Evolutionary conservation across 1,139 yeast species (phyloP).

Genomic region (Lodderomyces pseudojiufengensis): DNA sequence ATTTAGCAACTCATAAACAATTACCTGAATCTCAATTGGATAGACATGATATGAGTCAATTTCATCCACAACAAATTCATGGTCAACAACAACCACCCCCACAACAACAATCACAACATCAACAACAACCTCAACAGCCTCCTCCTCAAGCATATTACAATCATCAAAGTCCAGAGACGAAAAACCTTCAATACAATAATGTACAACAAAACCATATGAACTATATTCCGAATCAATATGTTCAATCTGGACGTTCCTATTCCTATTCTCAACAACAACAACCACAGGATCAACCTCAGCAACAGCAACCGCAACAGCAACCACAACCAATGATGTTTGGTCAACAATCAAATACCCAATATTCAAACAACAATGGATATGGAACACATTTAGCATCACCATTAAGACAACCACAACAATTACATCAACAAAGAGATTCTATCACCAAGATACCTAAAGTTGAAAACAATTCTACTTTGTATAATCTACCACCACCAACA

Average conservation of each 20-base stretch:
- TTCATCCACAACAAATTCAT: slow-evolving; percentile 11
- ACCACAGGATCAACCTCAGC: slow-evolving; percentile 8
- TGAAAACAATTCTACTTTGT: slow-evolving; percentile 22
- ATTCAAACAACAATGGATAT: slow-evolving; percentile 2
- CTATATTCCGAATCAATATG: slow-evolving; percentile 19
- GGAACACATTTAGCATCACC: slow-evolving; percentile 33
- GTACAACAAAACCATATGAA: slow-evolving; percentile 24
- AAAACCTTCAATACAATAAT: slow-evolving; percentile 13
- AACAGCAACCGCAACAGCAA: slow-evolving; percentile 27
- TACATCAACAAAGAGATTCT: neutral
- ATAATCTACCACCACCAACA: slow-evolving; percentile 36
- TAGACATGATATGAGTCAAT: slow-evolving; percentile 18
- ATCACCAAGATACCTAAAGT: neutral
- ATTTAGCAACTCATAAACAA: slow-evolving; percentile 65
- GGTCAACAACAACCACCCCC: no score
- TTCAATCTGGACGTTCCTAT: slow-evolving; percentile 10
- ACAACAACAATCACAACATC: slow-evolving; percentile 18
- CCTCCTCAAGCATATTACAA: slow-evolving; percentile 4
- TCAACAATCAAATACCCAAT: slow-evolving; percentile 6
- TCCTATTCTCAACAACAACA: slow-evolving; percentile 9
- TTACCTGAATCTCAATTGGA: slow-evolving; percentile 52
- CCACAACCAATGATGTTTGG: neutral
- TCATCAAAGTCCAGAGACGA: slow-evolving; percentile 18
- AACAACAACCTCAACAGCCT: slow-evolving; percentile 10
- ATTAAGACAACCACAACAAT: slow-evolving; percentile 20